Conservation (phyloP, 2,329 filamentous ascomycete species). For the Allantophomopsis cytisporea region DNA sequence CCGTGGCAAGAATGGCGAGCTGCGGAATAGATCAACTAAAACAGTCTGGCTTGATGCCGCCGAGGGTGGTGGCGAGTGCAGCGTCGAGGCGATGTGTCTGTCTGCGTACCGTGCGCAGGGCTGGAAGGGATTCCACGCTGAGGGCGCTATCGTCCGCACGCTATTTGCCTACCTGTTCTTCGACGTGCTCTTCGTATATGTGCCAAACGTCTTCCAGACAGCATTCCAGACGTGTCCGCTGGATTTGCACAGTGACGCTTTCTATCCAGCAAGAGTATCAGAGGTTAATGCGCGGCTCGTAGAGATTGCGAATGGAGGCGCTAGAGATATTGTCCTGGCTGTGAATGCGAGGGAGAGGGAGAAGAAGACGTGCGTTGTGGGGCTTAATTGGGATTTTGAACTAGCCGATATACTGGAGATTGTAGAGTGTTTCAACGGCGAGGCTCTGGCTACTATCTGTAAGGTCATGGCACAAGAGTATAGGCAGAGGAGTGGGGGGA, state of each 20-base stretch:
- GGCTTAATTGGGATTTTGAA: conserved; percentile 81
- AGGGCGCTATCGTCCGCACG: conserved; percentile 86
- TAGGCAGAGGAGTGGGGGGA: conserved; percentile 67
- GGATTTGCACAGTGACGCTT: conserved; percentile 85
- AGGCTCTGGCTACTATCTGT: conserved; percentile 71
- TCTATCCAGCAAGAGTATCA: conserved; percentile 72
- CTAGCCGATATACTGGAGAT: conserved; percentile 70
- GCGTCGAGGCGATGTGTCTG: conserved; percentile 89
- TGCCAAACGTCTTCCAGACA: conserved; percentile 96
- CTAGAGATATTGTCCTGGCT: conserved; percentile 47
- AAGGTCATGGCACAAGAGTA: conserved; percentile 96
- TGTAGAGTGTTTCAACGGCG: conserved; percentile 63
- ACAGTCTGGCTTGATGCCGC: conserved; percentile 79
- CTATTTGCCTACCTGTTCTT: conserved; percentile 85
- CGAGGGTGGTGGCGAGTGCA: conserved; percentile 59
- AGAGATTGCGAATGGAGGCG: conserved; percentile 74
- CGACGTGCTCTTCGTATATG: conserved; percentile 83
- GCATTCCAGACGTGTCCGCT: conserved; percentile 87
- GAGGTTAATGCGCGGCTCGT: conserved; percentile 83
- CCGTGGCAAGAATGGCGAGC: conserved; percentile 3
- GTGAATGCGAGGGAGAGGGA: conserved; percentile 59
- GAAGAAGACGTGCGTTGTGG: conserved; percentile 72
- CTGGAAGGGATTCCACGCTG: conserved; percentile 91
- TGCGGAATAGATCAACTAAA: conserved; percentile 38
- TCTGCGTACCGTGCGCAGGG: conserved; percentile 67